Evolutionary conservation across 1,139 yeast genomes (phyloP).

Genomic region (Zygoascus meyerae): DNA sequence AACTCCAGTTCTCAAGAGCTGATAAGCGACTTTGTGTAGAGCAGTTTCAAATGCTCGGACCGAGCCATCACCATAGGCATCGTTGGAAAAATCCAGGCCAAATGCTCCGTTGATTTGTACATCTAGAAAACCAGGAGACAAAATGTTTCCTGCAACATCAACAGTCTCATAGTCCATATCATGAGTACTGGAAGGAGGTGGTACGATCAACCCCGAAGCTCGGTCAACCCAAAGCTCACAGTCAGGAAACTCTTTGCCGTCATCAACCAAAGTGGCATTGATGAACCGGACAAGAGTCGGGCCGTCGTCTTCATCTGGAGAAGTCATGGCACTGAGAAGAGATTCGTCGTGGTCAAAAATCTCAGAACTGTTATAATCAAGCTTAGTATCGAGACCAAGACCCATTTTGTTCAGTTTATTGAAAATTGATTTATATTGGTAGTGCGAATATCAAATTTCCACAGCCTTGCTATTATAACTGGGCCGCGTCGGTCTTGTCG

Average conservation of each 20-base stretch:
- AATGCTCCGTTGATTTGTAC: conserved; percentile 59
- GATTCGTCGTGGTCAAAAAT: conserved; percentile 4
- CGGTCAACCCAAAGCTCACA: conserved; percentile 46
- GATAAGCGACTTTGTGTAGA: conserved; percentile 21
- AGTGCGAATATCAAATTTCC: too few relatives aligned
- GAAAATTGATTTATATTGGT: too few relatives aligned
- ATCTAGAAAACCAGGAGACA: conserved; percentile 59
- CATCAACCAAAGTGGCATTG: conserved; percentile 49
- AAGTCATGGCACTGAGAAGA: conserved; percentile 9
- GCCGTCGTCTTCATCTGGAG: conserved; percentile 8
- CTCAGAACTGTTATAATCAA: conserved; percentile 2
- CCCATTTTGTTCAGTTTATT: too few relatives aligned
- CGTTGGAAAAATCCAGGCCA: conserved; percentile 51
- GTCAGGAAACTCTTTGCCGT: conserved; percentile 39
- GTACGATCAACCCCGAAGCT: conserved; percentile 41
- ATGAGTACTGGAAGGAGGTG: conserved; percentile 21
- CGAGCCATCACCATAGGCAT: conserved; percentile 36
- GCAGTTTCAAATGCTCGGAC: conserved; percentile 28
- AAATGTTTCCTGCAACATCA: conserved; percentile 45
- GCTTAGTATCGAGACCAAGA: conserved; percentile 5
- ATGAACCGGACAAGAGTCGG: conserved; percentile 34
- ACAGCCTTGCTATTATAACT: too few relatives aligned
- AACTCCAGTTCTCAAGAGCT: conserved; percentile 49
- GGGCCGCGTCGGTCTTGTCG: not conserved
- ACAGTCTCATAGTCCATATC: conserved; percentile 28